Evolutionary conservation across 192 early-diverging fungal species (phyloP).

Genomic region (Funneliformis mosseae): DNA sequence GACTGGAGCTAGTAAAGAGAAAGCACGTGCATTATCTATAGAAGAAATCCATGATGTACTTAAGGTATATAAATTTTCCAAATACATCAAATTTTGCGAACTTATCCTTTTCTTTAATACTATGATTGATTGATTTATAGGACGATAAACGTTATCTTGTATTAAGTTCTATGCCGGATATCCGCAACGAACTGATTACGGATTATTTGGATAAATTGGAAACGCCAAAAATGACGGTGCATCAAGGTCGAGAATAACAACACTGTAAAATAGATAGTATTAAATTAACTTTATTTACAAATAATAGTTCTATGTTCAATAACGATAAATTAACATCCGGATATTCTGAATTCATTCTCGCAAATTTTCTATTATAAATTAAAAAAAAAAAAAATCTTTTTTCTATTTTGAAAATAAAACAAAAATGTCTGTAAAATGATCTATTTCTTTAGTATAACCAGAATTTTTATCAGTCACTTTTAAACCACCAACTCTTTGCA

Average conservation of each 20-base stretch:
- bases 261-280: neutral
- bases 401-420: slow-evolving; percentile 43
- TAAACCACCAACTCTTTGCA: slow-evolving; percentile 85
- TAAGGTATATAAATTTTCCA: slow-evolving; percentile 41
- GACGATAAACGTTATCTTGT: slow-evolving; percentile 57
- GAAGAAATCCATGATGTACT: slow-evolving; percentile 56
- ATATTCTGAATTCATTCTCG: too few relatives aligned
- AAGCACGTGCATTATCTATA: slow-evolving; percentile 24
- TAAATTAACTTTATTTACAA: neutral
- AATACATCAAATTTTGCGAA: neutral
- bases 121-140: slow-evolving; percentile 32
- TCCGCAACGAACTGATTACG: slow-evolving; percentile 48
- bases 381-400: neutral
- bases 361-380: neutral
- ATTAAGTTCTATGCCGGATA: slow-evolving; percentile 41
- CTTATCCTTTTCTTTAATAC: neutral
- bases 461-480: slow-evolving; percentile 67
- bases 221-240: slow-evolving; percentile 25
- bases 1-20: slow-evolving; percentile 40
- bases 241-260: slow-evolving; percentile 28
- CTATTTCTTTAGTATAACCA: slow-evolving; percentile 78
- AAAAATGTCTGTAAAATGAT: slow-evolving; percentile 74
- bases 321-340: too few relatives aligned
- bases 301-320: neutral
- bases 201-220: slow-evolving; percentile 42